Conservation (phyloP, 1,139 yeast species). For the Nakaseomyces sp. region DNA sequence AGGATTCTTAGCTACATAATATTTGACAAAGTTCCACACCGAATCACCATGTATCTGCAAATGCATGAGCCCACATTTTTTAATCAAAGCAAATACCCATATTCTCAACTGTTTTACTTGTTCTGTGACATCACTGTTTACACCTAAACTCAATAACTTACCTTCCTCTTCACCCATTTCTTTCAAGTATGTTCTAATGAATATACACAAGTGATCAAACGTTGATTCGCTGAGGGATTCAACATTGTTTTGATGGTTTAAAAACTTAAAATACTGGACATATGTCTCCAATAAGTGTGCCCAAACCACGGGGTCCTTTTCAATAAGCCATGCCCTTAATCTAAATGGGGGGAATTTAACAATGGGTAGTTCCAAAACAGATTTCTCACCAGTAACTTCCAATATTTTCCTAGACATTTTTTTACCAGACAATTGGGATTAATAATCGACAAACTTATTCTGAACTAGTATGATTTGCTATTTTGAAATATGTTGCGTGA, state of each 20-base stretch:
- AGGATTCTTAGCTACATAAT: conserved; percentile 43
- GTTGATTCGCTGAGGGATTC: conserved; percentile 42
- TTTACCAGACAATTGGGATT: too few species aligned
- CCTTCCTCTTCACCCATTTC: conserved; percentile 56
- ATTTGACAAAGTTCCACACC: conserved; percentile 52
- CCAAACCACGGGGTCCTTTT: conserved; percentile 79
- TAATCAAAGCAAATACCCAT: conserved; percentile 46
- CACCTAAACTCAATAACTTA: conserved; percentile 57
- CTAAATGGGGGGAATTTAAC: conserved; percentile 68
- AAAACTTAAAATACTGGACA: conserved; percentile 41
- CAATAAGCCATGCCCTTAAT: conserved; percentile 62
- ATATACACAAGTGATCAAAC: conserved; percentile 48
- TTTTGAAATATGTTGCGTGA: too few species aligned
- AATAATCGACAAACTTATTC: too few species aligned
- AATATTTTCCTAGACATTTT: conserved; percentile 6
- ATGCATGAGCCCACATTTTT: conserved; percentile 44
- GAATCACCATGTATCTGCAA: conserved; percentile 50
- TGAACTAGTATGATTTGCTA: too few species aligned
- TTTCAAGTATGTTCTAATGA: conserved; percentile 46
- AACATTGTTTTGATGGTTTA: conserved; percentile 31
- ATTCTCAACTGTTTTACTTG: conserved; percentile 43
- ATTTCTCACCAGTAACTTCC: conserved; percentile 23
- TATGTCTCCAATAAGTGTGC: conserved; percentile 59
- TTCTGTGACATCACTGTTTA: conserved; percentile 54
- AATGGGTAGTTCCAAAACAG: conserved; percentile 40